Conservation (phyloP, 1,139 yeast species). For the Debaryomyces coudertii region DNA sequence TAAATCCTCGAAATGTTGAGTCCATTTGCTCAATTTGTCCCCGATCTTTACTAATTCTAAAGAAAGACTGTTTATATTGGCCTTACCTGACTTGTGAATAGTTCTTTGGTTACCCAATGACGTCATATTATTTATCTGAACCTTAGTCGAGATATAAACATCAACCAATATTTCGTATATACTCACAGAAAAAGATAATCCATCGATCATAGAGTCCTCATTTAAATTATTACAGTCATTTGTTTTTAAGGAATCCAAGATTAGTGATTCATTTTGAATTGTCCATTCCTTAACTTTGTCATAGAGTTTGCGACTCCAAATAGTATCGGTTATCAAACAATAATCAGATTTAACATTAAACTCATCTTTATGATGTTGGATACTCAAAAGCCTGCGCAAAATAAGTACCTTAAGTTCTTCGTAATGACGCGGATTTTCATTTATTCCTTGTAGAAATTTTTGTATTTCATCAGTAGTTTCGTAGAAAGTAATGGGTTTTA, state of each 20-base stretch:
- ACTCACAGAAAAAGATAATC: constrained; percentile 26
- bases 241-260: constrained; percentile 17
- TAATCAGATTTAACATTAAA: background rate
- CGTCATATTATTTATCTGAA: constrained; percentile 25
- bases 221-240: background rate
- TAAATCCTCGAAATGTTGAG: constrained; percentile 21
- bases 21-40: constrained; percentile 47
- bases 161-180: constrained; percentile 65
- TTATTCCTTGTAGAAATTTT: constrained; percentile 33
- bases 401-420: constrained; percentile 51
- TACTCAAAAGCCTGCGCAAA: constrained; percentile 41
- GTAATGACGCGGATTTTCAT: constrained; percentile 39
- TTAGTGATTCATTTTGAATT: constrained; percentile 31
- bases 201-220: background rate
- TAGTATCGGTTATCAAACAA: constrained; percentile 26
- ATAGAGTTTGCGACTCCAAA: constrained; percentile 32
- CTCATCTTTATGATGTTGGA: constrained; percentile 12
- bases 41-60: constrained; percentile 41
- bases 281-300: constrained; percentile 37
- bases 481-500: constrained; percentile 16
- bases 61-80: constrained; percentile 32
- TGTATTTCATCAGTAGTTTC: constrained; percentile 25
- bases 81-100: constrained; percentile 25
- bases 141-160: constrained; percentile 36
- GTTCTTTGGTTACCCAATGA: constrained; percentile 24